These are phyloP conservation scores for Williopsis jadinii DNA, from an alignment of 1,139 yeast genomes.

Conservation along the genomic window DNA sequence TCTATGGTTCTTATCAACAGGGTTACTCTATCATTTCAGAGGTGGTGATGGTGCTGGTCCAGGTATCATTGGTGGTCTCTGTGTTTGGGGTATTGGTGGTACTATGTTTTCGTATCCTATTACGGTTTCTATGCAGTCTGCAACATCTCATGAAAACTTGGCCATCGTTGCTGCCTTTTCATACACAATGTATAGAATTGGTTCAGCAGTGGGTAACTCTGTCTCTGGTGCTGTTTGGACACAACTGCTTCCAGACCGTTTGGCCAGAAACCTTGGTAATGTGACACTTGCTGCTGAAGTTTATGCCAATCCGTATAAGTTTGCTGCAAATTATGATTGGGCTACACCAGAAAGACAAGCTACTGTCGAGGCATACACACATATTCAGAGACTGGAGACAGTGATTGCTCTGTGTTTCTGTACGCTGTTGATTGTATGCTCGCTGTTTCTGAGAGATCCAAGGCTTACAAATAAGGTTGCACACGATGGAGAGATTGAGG, in stretches of 20 bases:
- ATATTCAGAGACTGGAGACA: slow-evolving; percentile 52
- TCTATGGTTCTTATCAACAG: slow-evolving; percentile 52
- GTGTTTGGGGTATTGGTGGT: slow-evolving; percentile 66
- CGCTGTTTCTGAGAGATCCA: slow-evolving; percentile 52
- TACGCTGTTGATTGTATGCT: slow-evolving; percentile 40
- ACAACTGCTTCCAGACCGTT: slow-evolving; percentile 28
- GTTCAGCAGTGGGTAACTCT: slow-evolving; percentile 42
- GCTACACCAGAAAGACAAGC: slow-evolving; percentile 53
- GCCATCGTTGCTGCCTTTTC: slow-evolving; percentile 54
- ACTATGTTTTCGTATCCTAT: slow-evolving; percentile 65
- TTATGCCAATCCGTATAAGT: slow-evolving; percentile 47
- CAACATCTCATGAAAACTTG: slow-evolving; percentile 57
- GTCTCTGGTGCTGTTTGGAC: slow-evolving; percentile 67
- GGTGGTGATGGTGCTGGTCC: slow-evolving; percentile 41
- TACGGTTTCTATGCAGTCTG: slow-evolving; percentile 57
- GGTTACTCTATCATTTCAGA: slow-evolving; percentile 50
- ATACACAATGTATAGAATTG: slow-evolving; percentile 50
- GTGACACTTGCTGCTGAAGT: slow-evolving; percentile 37
- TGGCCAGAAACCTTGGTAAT: slow-evolving; percentile 17
- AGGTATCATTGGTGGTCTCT: slow-evolving; percentile 63
- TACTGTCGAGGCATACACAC: slow-evolving; percentile 49
- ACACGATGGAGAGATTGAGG: slow-evolving; percentile 24
- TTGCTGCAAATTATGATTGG: slow-evolving; percentile 43
- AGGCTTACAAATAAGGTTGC: slow-evolving; percentile 25
- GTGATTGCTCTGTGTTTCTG: slow-evolving; percentile 51